phyloP scores from a whole-genome alignment of 139 green algal species.

The Chlorella sp. region DNA sequence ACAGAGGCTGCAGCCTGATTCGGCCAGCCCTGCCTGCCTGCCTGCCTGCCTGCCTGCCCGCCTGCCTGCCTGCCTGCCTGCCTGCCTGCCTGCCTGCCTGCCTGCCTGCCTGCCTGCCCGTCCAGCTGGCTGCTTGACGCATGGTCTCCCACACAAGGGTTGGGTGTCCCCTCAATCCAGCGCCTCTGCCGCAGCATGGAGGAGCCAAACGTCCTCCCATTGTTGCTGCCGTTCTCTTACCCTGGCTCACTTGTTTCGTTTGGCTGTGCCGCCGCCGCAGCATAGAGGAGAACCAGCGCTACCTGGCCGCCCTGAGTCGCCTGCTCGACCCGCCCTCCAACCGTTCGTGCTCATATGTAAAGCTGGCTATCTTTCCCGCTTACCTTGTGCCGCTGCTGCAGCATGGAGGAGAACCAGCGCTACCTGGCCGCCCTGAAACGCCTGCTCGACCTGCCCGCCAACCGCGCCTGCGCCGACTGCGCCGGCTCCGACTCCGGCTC shows the following conservation, averaged over 20 bases:
- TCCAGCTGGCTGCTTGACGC: background rate
- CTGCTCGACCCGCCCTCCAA: constrained; percentile 61
- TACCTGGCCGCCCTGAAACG: constrained; percentile 62
- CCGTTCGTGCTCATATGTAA: constrained; percentile 65
- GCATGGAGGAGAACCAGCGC: constrained; percentile 76
- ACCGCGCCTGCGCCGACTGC: constrained; percentile 79
- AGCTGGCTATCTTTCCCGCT: background rate
- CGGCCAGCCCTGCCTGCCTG: too few species aligned
- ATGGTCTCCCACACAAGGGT: background rate
- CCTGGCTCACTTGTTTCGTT: background rate
- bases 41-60: too few species aligned
- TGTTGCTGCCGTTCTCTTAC: constrained; percentile 46
- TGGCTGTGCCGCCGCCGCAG: constrained; percentile 5
- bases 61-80: too few species aligned
- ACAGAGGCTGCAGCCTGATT: too few species aligned
- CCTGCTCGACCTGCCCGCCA: constrained; percentile 57
- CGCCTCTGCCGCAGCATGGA: too few species aligned
- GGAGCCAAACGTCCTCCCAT: constrained; percentile 42
- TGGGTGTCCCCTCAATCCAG: too few species aligned
- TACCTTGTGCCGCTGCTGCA: background rate
- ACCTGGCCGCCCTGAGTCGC: constrained; percentile 60
- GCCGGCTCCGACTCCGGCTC: constrained; percentile 31
- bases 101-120: too few species aligned
- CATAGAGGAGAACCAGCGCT: constrained; percentile 75
- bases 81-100: too few species aligned